These are phyloP conservation scores for Spongospora subterranea DNA, from an alignment of 208 protist genomes.

Conservation along the genomic window DNA sequence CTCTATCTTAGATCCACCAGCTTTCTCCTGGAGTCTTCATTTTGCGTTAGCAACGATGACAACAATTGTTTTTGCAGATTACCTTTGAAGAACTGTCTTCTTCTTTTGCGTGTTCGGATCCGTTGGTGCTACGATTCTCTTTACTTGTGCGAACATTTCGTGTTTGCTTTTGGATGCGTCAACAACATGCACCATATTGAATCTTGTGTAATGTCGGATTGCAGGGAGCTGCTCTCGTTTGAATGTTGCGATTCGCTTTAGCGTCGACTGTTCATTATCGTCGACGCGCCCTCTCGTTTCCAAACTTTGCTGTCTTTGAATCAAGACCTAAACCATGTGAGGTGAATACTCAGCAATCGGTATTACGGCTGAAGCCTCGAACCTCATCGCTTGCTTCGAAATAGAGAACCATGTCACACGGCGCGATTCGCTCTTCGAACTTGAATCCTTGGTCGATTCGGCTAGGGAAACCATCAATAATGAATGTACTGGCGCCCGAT, in stretches of 20 bases:
- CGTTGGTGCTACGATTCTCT: not conserved
- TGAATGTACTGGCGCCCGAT: slow-evolving; percentile 36
- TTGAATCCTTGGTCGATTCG: slow-evolving; percentile 56
- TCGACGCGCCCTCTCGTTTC: slow-evolving; percentile 74
- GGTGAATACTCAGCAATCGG: not conserved
- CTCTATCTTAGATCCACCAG: not conserved
- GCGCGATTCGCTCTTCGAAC: slow-evolving; percentile 50
- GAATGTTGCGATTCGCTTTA: slow-evolving; percentile 74
- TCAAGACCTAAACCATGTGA: not conserved
- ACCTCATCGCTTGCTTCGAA: not conserved
- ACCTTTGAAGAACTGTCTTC: not conserved
- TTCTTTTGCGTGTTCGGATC: not conserved
- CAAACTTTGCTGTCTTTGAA: slow-evolving; percentile 65
- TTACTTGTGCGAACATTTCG: not conserved
- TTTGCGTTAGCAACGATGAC: too few relatives aligned
- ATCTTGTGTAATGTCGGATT: slow-evolving; percentile 8
- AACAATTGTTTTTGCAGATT: too few relatives aligned
- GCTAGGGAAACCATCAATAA: slow-evolving; percentile 64
- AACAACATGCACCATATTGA: not conserved
- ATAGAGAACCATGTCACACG: slow-evolving; percentile 34
- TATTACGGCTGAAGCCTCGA: not conserved
- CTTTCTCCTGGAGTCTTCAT: not conserved
- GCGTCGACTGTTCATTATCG: slow-evolving; percentile 77
- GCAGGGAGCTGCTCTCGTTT: slow-evolving; percentile 1
- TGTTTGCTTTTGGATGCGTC: not conserved